Conservation (phyloP, 371 early-diverging fungal genomes). For the Syncephalastrum sp. region DNA sequence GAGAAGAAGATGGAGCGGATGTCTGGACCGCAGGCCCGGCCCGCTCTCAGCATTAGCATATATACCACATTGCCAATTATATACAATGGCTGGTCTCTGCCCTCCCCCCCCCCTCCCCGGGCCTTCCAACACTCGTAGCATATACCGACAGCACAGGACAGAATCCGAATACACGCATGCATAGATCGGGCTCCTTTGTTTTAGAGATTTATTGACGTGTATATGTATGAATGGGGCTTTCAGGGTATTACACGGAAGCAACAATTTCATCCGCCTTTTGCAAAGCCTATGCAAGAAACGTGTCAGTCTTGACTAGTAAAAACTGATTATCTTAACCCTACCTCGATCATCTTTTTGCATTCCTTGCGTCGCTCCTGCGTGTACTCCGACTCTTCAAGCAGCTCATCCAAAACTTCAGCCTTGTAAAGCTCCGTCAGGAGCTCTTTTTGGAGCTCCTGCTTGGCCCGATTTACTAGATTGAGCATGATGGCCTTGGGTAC, state of each 20-base stretch:
- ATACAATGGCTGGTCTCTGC: too few species aligned
- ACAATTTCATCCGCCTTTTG: conserved; percentile 93
- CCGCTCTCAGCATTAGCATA: too few species aligned
- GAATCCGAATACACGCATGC: too few species aligned
- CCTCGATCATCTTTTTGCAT: conserved; percentile 97
- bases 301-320: not conserved
- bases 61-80: too few species aligned
- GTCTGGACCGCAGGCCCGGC: not conserved
- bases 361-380: conserved; percentile 91
- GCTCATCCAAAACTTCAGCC: conserved; percentile 84
- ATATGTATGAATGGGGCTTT: too few species aligned
- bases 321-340: conserved; percentile 3
- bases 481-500: conserved; percentile 99
- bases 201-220: too few species aligned
- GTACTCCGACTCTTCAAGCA: conserved; percentile 93
- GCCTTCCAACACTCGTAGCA: too few species aligned
- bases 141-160: too few species aligned
- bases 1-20: not conserved
- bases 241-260: conserved; percentile 44
- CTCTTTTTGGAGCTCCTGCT: conserved; percentile 94
- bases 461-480: conserved; percentile 89
- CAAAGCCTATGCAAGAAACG: conserved; percentile 48
- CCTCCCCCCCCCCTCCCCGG: too few species aligned
- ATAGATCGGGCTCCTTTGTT: too few species aligned
- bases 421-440: conserved; percentile 96